Conservation (phyloP, 208 protist species). For the Acanthamoeba lugdunensis region DNA sequence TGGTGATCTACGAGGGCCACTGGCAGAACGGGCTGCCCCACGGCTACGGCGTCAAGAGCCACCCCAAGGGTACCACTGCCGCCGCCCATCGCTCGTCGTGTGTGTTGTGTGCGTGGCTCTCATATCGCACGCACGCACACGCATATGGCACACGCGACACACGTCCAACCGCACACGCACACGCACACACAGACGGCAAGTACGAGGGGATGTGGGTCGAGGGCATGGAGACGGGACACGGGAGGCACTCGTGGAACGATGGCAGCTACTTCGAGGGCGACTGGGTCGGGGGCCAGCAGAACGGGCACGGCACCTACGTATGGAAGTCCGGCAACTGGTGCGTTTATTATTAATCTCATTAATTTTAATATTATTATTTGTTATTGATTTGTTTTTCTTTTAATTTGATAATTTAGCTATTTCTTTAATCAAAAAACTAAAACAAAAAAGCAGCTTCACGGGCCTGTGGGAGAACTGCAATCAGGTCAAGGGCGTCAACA, state of each 20-base stretch:
- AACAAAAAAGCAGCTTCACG: not conserved
- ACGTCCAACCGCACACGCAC: too few species aligned
- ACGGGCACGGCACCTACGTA: not conserved
- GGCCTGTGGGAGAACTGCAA: not conserved
- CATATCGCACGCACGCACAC: too few species aligned
- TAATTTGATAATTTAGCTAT: too few species aligned
- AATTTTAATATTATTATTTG: too few species aligned
- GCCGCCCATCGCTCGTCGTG: too few species aligned
- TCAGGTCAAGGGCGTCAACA: not conserved
- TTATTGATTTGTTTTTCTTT: too few species aligned
- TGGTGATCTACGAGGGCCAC: constrained; percentile 4
- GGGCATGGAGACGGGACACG: not conserved
- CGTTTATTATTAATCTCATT: too few species aligned
- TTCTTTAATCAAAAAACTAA: too few species aligned
- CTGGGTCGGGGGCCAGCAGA: not conserved
- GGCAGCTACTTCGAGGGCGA: constrained; percentile 10
- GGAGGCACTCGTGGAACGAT: not conserved
- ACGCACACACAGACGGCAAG: not conserved
- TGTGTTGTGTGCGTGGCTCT: not conserved
- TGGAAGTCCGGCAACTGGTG: constrained; percentile 5
- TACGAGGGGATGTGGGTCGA: constrained; percentile 1
- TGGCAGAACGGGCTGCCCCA: not conserved
- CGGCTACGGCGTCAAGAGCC: not conserved
- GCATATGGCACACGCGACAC: not conserved
- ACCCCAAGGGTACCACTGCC: not conserved